Evolutionary conservation across 2,329 filamentous ascomycete species (phyloP), one percentile per base, ranked within the genome.

Genomic region (Trichoderma sp.): DNA sequence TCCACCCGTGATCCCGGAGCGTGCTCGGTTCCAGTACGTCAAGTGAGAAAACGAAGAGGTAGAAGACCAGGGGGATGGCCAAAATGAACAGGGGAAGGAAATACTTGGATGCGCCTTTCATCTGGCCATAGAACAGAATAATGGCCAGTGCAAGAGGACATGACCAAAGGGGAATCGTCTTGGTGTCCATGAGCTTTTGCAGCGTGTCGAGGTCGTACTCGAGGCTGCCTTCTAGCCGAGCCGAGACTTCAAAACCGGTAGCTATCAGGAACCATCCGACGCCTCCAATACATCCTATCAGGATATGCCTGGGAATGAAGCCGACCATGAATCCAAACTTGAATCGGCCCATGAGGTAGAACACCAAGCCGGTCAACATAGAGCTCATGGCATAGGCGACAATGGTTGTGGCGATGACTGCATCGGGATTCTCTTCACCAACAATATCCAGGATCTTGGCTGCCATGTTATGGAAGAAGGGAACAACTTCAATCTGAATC

Each of bases 401-500:
- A 71, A 99, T 97, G 2, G 94, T 97, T 0, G 95, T 99, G 34
- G 95, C 93, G 68, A 97, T 90, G 54, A 99, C 90, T 3, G 92
- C 90, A 71, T 95, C 89, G 1, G 91, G 88, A 28, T 95, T 88
- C 21, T 93, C 88, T 68, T 90, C 86, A 17, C 94, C 92, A 69
- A 99, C 88, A 50, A 85, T 82, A 15, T 82, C 81, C 69, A 95
- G 88, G 73, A 98, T 97, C 34, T 90, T 94, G 68, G 89, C 88
- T 0, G 95, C 93, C 94, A 99, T 99, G 73, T 94, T 96, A 79
- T 99, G 95, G 75, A 99, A 98, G 79, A 99, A 99, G 0, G 94
- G 95, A 0, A 99, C 94, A 1, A 98, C 94, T 78, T 99, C 95
- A 70, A 98, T 99, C 86, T 90, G 68, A 1, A 47, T 7, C 28